Percentiles rank a stretch among this genome's conserved stretches.
phyloP scores from a whole-genome alignment of 495 filamentous ascomycete species.

The Elaphomyces granulatus region DNA sequence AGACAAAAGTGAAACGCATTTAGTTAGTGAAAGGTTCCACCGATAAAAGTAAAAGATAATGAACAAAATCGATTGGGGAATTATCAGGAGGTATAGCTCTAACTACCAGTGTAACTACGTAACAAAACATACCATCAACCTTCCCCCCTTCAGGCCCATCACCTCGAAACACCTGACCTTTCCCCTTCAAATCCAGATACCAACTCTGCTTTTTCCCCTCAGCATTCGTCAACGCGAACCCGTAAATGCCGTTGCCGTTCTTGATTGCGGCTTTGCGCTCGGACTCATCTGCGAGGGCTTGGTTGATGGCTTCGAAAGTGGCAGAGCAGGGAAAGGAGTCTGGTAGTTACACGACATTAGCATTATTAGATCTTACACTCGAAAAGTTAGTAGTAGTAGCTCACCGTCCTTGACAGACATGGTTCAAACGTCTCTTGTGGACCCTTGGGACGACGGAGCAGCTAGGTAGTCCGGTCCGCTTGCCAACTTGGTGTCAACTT shows the following conservation, averaged over 20 bases:
- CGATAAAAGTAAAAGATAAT: too few species aligned
- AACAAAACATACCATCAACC: slow-evolving; percentile 54
- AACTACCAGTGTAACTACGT: too few species aligned
- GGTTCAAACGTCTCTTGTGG: too few species aligned
- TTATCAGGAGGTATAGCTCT: too few species aligned
- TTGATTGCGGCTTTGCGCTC: slow-evolving; percentile 80
- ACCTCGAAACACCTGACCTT: slow-evolving; percentile 69
- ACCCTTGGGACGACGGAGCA: too few species aligned
- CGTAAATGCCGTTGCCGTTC: slow-evolving; percentile 74
- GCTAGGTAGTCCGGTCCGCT: too few species aligned
- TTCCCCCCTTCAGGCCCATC: slow-evolving; percentile 51
- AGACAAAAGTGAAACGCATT: too few species aligned
- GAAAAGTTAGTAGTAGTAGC: slow-evolving; percentile 7
- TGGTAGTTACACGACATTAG: slow-evolving; percentile 22
- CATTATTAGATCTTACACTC: slow-evolving; percentile 2
- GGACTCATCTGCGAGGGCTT: slow-evolving; percentile 52
- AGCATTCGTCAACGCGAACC: slow-evolving; percentile 83
- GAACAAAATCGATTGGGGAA: too few species aligned
- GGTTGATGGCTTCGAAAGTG: slow-evolving; percentile 80
- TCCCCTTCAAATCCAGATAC: slow-evolving; percentile 91
- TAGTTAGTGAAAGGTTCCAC: too few species aligned
- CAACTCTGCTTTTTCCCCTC: slow-evolving; percentile 66
- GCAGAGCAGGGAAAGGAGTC: slow-evolving; percentile 80
- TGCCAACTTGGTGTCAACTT: too few species aligned
- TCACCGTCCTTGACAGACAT: slow-evolving; percentile 81